Base-by-base conservation (phyloP, 345 rosid species). In the Pugionium dolabratum region DNA sequence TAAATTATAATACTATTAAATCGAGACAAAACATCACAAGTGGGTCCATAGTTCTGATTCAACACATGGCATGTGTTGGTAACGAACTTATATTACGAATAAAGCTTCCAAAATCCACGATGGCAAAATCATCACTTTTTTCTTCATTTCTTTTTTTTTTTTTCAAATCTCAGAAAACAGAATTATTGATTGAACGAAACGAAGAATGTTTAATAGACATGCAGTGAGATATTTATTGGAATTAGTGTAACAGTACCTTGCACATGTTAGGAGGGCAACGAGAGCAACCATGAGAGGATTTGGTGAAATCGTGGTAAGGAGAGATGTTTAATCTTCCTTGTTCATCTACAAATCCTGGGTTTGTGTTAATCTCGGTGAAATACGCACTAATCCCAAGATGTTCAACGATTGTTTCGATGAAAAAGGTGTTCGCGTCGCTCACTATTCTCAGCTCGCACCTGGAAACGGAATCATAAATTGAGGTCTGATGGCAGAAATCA, bases 221-320 rank as follows among this genome's bases (percentile, higher is more conserved):
- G 18, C 18, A 18, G 18, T 18, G 18, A 18, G 18, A 18, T 18
- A 18, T 18, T 18, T 18, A 18, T 0, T 18, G 18, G 18, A 18
- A 18, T 18, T 18, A 18, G 18, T 41, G 7, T 45, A 2, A 36
- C 4, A 5, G 26, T 79, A 91, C 98, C 95, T 92, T 89, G 89
- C 98, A 92, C 98, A 92, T 92, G 60, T 89, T 92, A 42, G 91
- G 89, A 59, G 96, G 98, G 79, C 98, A 92, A 55, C 59, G 75
- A 67, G 72, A 6, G 55, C 98, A 89, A 36, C 83, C 89, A 69
- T 87, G 98, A 7, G 87, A 52, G 10, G 79, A 71, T 51, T 64
- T 75, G 65, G 72, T 74, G 77, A 84, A 87, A 33, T 89, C 92
- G 41, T 85, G 89, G 61, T 76, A 80, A 53, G 95, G 90, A 40